Percentiles rank a stretch among this genome's conserved stretches.
Evolutionary conservation across 768 basidiomycete species (phyloP).

Genomic region (Rhizopogon vulgaris): DNA sequence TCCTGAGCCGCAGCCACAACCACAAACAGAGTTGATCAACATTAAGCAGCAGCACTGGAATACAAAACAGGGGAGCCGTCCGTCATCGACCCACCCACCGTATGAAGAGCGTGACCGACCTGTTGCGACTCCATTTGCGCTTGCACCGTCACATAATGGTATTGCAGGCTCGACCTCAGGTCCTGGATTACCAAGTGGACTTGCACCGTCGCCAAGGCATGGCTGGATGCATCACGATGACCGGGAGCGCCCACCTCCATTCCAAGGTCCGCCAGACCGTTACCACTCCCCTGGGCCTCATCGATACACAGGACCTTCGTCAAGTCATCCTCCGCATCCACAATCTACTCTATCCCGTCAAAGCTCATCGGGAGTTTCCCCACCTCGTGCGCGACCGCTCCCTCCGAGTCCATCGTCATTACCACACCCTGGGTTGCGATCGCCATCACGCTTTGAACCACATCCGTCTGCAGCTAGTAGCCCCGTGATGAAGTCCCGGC

Average conservation of each 20-base stretch:
- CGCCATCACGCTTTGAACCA: background rate
- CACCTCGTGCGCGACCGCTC: slow-evolving; percentile 28
- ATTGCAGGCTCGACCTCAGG: slow-evolving; percentile 20
- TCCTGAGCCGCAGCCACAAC: slow-evolving; percentile 13
- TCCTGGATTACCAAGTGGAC: slow-evolving; percentile 5
- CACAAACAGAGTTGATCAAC: slow-evolving; percentile 19
- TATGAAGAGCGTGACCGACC: slow-evolving; percentile 49
- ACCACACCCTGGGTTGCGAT: background rate
- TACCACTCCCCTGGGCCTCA: slow-evolving; percentile 21
- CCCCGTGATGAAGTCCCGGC: background rate
- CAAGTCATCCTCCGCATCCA: background rate
- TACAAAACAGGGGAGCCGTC: slow-evolving; percentile 26
- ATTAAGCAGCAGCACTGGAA: slow-evolving; percentile 22
- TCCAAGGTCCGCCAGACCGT: slow-evolving; percentile 23
- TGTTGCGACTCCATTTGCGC: slow-evolving; percentile 47
- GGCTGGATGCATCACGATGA: slow-evolving; percentile 26
- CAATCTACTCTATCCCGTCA: slow-evolving; percentile 5
- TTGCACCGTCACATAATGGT: slow-evolving; percentile 38
- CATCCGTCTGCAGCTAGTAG: background rate
- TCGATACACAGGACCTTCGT: slow-evolving; percentile 6
- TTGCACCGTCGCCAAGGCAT: slow-evolving; percentile 38
- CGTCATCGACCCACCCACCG: slow-evolving; percentile 34
- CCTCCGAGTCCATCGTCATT: slow-evolving; percentile 15
- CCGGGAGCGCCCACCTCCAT: slow-evolving; percentile 23
- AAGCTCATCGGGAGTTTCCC: slow-evolving; percentile 22